Percentiles rank a stretch among this genome's conserved stretches.
phyloP scores from a whole-genome alignment of 164 flowering plant species.

The Protea cynaroides region DNA sequence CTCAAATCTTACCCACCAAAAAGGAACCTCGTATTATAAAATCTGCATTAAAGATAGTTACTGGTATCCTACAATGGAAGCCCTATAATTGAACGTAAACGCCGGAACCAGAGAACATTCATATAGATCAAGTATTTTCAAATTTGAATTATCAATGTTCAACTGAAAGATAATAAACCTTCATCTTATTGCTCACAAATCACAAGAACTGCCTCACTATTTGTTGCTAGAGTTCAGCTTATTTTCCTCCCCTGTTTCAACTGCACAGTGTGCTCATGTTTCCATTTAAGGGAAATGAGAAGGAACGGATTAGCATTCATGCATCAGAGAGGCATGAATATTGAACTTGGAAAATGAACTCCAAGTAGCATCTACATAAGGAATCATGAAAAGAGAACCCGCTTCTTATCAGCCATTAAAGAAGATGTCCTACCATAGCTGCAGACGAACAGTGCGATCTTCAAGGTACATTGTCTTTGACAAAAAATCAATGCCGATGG shows the following conservation, averaged over 20 bases:
- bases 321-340: not conserved
- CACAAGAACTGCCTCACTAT: no score
- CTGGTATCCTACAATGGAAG: not conserved
- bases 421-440: slow-evolving; percentile 58
- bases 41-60: not conserved
- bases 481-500: slow-evolving; percentile 87
- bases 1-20: no score
- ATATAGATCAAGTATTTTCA: not conserved
- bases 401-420: slow-evolving; percentile 9
- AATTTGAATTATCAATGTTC: no score
- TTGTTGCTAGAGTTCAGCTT: no score
- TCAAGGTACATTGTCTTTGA: slow-evolving; percentile 95
- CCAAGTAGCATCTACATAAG: not conserved
- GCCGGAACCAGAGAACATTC: not conserved
- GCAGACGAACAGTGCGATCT: slow-evolving; percentile 82
- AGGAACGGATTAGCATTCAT: no score
- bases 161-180: not conserved
- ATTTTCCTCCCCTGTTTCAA: not conserved
- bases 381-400: not conserved
- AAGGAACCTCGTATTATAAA: no score
- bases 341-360: not conserved
- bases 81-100: not conserved
- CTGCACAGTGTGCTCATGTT: not conserved
- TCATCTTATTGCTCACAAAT: not conserved
- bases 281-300: not conserved